Evolutionary conservation across 1,284 basidiomycete genomes (phyloP), one percentile per base, ranked within the genome.

Genomic region (Cutaneotrichosporon arboriforme): DNA sequence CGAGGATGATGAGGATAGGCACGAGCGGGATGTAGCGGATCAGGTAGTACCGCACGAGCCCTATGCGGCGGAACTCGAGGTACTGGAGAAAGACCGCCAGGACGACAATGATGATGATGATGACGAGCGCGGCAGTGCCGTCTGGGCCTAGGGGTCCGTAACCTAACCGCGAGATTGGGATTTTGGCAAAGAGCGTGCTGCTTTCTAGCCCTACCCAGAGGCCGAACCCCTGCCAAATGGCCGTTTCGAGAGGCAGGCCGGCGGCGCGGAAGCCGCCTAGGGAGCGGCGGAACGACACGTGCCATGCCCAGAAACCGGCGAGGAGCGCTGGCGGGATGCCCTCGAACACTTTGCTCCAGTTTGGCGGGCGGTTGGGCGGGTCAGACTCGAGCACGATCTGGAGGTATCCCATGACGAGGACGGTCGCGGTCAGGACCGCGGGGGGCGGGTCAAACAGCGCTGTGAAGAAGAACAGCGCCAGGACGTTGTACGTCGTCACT

Each of bases 161-260:
- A 1, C 69, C 69, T 10, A 73, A 51, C 9, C 70, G 45, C 4
- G 59, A 53, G 46, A 72, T 68, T 13, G 72, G 72, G 34, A 74
- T 50, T 38, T 56, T 60, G 15, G 64, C 62, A 52, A 74, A 72
- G 4, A 74, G 61, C 5, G 65, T 68, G 15, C 58, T 61, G 43
- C 61, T 64, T 51, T 74, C 72, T 4, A 71, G 56, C 2, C 72
- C 72, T 35, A 74, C 60, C 72, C 72, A 74, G 53, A 57, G 69
- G 14, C 72, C 70, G n/a, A 58, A 33, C 0, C 72, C 70, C 57
- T 72, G 70, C 69, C 69, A 72, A 9, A 72, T 23, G 8, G 61
- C 66, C 34, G 57, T 21, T 35, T 71, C 69, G 23, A 72, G 43
- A 1, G 69, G 65, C 21, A 70, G 47, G 9, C 64, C 37, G 12